A percentile compares a stretch with the other conserved stretches of the same genome.
Conservation (phyloP, 2,329 filamentous ascomycete genomes). For the Microcera coccophila region DNA sequence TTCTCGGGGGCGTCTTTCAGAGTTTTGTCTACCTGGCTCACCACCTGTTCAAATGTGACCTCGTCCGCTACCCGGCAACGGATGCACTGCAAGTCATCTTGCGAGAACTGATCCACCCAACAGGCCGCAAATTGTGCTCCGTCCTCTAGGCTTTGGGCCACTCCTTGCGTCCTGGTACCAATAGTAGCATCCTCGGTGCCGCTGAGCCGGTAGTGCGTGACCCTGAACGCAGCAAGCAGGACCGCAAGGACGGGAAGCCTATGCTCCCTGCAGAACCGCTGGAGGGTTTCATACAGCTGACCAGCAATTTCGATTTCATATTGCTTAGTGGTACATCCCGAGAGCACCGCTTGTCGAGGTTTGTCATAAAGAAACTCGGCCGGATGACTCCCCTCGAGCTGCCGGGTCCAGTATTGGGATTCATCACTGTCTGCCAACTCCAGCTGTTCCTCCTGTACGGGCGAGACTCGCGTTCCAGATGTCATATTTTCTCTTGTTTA, state of each 20-base stretch:
- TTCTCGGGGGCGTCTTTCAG: constrained; percentile 13
- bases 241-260: constrained; percentile 8
- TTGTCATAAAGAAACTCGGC: constrained; percentile 12
- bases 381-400: constrained; percentile 6
- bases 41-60: constrained; percentile 15
- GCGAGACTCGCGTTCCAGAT: no score
- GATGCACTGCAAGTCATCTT: constrained; percentile 22
- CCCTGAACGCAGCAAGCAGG: constrained; percentile 21
- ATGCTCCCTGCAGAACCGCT: constrained; percentile 9
- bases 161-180: constrained; percentile 17
- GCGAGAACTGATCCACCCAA: no score
- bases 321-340: constrained; percentile 6
- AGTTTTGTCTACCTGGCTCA: constrained; percentile 13
- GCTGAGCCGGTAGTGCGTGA: constrained; percentile 23
- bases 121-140: constrained; percentile 21
- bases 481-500: no score
- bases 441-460: no score
- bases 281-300: constrained; percentile 2
- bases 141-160: constrained; percentile 13
- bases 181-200: constrained; percentile 18
- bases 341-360: constrained; percentile 6
- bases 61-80: constrained; percentile 14
- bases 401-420: constrained; percentile 9
- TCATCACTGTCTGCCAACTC: no score
- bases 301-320: constrained; percentile 8